Conservation (phyloP, 192 early-diverging fungal species). For the Backusella liffmaniae region DNA sequence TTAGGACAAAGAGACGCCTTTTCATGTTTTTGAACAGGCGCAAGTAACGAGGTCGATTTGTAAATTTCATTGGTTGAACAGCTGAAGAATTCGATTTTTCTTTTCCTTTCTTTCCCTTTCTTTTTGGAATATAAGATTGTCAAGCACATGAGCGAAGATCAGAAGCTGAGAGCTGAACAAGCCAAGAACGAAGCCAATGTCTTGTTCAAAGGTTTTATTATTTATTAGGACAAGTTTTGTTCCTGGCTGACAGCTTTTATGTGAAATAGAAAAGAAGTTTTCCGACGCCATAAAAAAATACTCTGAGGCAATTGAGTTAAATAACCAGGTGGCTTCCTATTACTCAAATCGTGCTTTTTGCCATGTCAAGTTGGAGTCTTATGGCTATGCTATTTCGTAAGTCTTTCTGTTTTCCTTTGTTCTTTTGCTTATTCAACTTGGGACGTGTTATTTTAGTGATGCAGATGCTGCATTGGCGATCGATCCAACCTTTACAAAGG, state of each 20-base stretch:
- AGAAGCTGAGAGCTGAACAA: constrained; percentile 42
- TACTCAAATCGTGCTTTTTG: constrained; percentile 93
- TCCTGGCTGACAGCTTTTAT: background rate
- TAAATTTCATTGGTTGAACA: background rate
- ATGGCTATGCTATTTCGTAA: constrained; percentile 72
- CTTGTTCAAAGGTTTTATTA: constrained; percentile 51
- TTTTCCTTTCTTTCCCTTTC: background rate
- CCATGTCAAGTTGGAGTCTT: constrained; percentile 82
- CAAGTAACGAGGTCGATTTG: background rate
- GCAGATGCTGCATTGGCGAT: constrained; percentile 81
- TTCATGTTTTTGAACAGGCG: background rate
- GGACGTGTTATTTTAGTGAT: constrained; percentile 54
- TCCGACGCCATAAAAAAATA: constrained; percentile 91
- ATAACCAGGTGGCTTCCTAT: constrained; percentile 82
- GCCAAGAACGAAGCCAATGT: constrained; percentile 71
- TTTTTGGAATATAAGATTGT: constrained; percentile 7
- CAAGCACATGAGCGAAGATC: constrained; percentile 7
- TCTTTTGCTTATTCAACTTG: constrained; percentile 1
- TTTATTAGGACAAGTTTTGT: background rate
- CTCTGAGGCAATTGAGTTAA: constrained; percentile 79
- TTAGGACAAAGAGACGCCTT: background rate
- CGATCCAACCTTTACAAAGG: constrained; percentile 81
- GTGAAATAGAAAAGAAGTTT: constrained; percentile 54
- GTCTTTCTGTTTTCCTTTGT: background rate
- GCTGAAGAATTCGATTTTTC: background rate